A percentile compares a stretch with the other conserved stretches of the same genome.
These are phyloP conservation scores for Solanum pimpinellifolium DNA, from an alignment of 257 asterid genomes.

Conservation along the genomic window DNA sequence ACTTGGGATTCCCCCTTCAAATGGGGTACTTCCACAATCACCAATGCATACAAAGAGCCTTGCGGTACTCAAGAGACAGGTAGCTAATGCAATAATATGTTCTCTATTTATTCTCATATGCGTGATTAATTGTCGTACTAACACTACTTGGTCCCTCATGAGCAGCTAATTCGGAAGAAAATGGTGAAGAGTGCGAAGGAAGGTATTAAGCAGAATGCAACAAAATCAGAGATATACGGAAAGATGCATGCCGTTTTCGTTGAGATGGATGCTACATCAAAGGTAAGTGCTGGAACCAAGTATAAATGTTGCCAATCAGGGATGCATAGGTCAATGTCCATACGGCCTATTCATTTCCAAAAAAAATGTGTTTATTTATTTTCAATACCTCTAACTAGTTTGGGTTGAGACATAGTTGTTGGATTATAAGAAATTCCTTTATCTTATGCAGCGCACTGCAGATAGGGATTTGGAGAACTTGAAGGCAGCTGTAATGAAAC, in stretches of 20 bases:
- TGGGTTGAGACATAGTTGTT: not conserved
- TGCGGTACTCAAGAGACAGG: constrained; percentile 88
- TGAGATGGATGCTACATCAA: constrained; percentile 66
- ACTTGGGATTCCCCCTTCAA: constrained; percentile 96
- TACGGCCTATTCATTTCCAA: not conserved
- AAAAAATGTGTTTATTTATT: not conserved
- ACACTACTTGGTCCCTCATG: not conserved
- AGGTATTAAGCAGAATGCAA: constrained; percentile 61
- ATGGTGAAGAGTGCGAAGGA: constrained; percentile 79
- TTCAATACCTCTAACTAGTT: not conserved
- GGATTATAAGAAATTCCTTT: not conserved
- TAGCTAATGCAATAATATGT: constrained; percentile 5
- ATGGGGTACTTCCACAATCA: constrained; percentile 98
- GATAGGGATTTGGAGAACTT: constrained; percentile 61
- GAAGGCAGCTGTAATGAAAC: constrained; percentile 75
- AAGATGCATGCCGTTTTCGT: constrained; percentile 81
- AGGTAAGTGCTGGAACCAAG: constrained; percentile 28
- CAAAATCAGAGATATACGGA: constrained; percentile 77
- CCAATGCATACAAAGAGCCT: constrained; percentile 98
- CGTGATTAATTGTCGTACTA: not conserved
- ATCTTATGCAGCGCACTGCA: constrained; percentile 35
- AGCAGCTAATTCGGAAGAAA: constrained; percentile 58
- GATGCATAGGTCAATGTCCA: not conserved
- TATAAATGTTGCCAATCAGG: not conserved
- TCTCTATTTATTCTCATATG: not conserved